These are phyloP conservation scores for Plasmodium inui DNA, from an alignment of 169 alveolate species.

Conservation along the genomic window DNA sequence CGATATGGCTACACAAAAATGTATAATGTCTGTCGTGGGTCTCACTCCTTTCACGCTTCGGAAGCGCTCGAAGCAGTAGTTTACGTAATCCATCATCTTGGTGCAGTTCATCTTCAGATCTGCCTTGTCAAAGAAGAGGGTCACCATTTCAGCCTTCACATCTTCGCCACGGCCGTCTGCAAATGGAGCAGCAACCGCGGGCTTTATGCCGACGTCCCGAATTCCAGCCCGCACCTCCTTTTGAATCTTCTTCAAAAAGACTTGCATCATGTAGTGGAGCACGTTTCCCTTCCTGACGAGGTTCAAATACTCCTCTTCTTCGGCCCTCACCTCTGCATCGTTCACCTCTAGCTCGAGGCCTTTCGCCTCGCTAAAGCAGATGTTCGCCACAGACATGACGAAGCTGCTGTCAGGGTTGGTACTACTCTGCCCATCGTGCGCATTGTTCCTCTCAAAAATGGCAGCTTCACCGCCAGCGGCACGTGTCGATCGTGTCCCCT, in stretches of 20 bases:
- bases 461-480: neutral
- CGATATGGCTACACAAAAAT: conserved; percentile 45
- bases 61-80: conserved; percentile 46
- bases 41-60: conserved; percentile 10
- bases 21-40: conserved; percentile 13
- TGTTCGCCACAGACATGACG: neutral
- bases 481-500: neutral
- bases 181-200: neutral
- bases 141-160: neutral
- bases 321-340: neutral
- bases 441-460: neutral
- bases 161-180: neutral
- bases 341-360: neutral
- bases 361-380: neutral
- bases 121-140: conserved; percentile 31
- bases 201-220: neutral
- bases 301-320: neutral
- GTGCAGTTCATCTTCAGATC: conserved; percentile 25
- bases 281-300: conserved; percentile 32
- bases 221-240: neutral
- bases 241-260: conserved; percentile 30
- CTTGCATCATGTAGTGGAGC: conserved; percentile 25
- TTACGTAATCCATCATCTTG: conserved; percentile 36
- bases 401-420: neutral
- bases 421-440: neutral